Conservation (phyloP, 2,329 filamentous ascomycete genomes). For the Claviceps quebecensis region DNA sequence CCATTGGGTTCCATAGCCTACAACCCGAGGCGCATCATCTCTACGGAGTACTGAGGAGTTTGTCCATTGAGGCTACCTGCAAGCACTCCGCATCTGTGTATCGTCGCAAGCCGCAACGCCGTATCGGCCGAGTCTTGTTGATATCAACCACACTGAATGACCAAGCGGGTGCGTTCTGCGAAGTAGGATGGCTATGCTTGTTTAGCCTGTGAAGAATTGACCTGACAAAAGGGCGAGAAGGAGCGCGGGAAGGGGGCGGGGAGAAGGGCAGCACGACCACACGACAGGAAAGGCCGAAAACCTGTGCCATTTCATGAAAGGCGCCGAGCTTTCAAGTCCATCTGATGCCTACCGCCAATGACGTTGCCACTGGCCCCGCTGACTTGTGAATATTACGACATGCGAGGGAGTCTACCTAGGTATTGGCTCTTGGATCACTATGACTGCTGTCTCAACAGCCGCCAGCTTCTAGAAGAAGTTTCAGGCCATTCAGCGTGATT, state of each 20-base stretch:
- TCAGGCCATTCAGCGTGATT: slow-evolving; percentile 13
- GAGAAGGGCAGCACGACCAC: background rate
- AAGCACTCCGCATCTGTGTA: slow-evolving; percentile 1
- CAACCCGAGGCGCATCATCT: background rate
- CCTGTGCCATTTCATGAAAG: background rate
- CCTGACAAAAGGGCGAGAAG: background rate
- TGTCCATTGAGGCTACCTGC: slow-evolving; percentile 1
- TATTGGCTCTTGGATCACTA: background rate
- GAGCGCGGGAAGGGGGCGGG: background rate
- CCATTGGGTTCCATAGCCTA: background rate
- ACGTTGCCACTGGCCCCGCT: background rate
- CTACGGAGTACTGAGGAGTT: background rate
- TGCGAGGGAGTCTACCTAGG: background rate
- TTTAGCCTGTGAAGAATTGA: background rate
- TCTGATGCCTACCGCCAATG: background rate
- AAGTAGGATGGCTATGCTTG: background rate
- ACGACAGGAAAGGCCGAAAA: background rate
- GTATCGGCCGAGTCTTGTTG: slow-evolving; percentile 6
- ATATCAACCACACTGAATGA: background rate
- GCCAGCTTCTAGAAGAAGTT: slow-evolving; percentile 19
- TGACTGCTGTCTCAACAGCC: slow-evolving; percentile 10
- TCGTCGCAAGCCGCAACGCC: slow-evolving; percentile 3
- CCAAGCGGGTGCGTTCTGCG: background rate
- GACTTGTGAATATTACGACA: background rate
- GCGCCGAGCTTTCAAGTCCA: background rate